Base-by-base conservation (phyloP, 768 basidiomycete genomes). In the Symmetrospora coprosmae region DNA sequence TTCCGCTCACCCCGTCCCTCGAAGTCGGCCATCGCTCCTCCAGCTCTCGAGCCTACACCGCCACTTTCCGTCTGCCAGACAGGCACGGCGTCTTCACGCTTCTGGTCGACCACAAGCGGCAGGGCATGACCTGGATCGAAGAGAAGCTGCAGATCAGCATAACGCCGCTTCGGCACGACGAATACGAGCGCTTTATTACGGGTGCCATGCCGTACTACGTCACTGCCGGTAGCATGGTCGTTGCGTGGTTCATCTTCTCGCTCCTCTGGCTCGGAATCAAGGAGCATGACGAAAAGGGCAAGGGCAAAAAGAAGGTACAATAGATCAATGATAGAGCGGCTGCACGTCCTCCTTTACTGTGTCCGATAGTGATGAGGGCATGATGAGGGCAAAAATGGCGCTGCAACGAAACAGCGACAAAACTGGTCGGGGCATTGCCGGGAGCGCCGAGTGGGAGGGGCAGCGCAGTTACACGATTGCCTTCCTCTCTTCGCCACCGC, bases 41-140 rank as follows among this genome's bases (percentile, higher is more conserved):
- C 4, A 59, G 41, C 0, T 61, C 41, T 41, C 50, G 40, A 2
- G 67, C 69, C n/a, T 96, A 90, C 75, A 78, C 80, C 14, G 80
- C 82, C n/a, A 80, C 80, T 14, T 92, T 99, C 82, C 82, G 81
- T 39, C 83, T 82, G 1, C 94, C 94, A 6, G 92, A 97, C 73
- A 78, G 91, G 52, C 94, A 99, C 70, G 94, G 94, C 23, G 94
- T 99, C 16, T 99, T 92, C 80, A 97, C 96, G 71, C 91, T 97
- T 70, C 77, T 88, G n/a, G 74, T 94, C 41, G 80, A 91, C 72
- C 82, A 88, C 75, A 87, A 86, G 71, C 82, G 94, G 64, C 82
- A 82, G 71, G 91, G 91, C 82, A 88, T 65, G 70, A 79, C 85
- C n/a, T 81, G 80, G 71, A 75, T 99, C 33, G 77, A 81, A 58